Base-by-base conservation (phyloP, 768 basidiomycete genomes). In the Mrakia frigida region DNA sequence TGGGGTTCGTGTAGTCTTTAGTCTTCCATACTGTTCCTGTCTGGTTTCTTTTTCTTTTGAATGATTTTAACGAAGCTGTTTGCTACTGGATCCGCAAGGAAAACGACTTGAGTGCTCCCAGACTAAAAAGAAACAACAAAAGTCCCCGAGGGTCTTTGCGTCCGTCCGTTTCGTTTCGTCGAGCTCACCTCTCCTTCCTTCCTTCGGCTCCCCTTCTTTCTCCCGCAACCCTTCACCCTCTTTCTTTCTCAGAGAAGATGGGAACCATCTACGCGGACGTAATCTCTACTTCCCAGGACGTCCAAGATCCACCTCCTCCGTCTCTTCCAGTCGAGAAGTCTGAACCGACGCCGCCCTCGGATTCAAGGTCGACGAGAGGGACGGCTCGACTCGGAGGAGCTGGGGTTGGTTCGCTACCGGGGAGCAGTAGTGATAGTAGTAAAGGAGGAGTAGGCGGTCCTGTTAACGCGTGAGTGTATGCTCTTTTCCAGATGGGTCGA, bases 111-210 rank as follows among this genome's bases (percentile, higher is more conserved):
- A n/a, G n/a, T n/a, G n/a, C n/a, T n/a, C n/a, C n/a, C n/a, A n/a
- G n/a, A n/a, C n/a, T n/a, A n/a, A n/a, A n/a, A n/a, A n/a, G n/a
- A n/a, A n/a, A n/a, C n/a, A n/a, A n/a, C n/a, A n/a, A n/a, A n/a
- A n/a, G n/a, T n/a, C n/a, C n/a, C n/a, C n/a, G 63, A 33, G 35
- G 37, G 46, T 18, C 16, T 50, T 50, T 50, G 46, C 31, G 63
- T 5, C 60, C 59, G 31, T 61, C 60, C n/a, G 10, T 4, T 10
- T 9, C 63, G 37, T 6, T 1, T 9, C 10, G 43, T 43, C 46
- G 28, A 56, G 56, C 56, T 56, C 56, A 56, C 56, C 56, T 65
- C 18, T 37, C 37, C 63, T 37, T 21, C 63, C 63, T 65, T 65
- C 63, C 35, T 65, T 21, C 46, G 18, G 16, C 13, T 21, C 46